Conservation (phyloP, 2,329 filamentous ascomycete species). For the Aspergillus terreus region DNA sequence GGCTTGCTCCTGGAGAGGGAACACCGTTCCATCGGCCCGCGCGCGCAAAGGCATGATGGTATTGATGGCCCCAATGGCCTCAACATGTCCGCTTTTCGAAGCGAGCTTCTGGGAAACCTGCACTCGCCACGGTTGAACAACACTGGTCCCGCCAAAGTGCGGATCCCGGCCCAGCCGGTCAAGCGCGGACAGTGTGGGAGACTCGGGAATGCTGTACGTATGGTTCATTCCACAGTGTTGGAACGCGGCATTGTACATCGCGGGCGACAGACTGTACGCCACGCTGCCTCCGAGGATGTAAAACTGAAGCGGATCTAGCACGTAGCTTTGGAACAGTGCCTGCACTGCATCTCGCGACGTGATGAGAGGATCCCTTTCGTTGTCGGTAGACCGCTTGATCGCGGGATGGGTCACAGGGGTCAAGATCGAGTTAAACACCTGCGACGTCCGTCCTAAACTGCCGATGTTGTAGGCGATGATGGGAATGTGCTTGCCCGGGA, state of each 20-base stretch:
- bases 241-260: conserved; percentile 43
- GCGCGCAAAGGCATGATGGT: conserved; percentile 43
- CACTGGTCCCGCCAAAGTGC: conserved; percentile 40
- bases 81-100: conserved; percentile 40
- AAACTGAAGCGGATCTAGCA: conserved; percentile 41
- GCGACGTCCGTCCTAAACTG: conserved; percentile 40
- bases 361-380: conserved; percentile 30
- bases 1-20: conserved; percentile 37
- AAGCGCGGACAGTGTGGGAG: conserved; percentile 33
- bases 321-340: conserved; percentile 39
- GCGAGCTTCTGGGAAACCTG: conserved; percentile 35
- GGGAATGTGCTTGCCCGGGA: conserved; percentile 28
- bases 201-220: conserved; percentile 36
- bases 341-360: conserved; percentile 36
- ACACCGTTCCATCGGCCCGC: conserved; percentile 32
- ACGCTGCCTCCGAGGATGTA: conserved; percentile 41
- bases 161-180: conserved; percentile 36
- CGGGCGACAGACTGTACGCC: conserved; percentile 40
- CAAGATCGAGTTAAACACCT: conserved; percentile 40
- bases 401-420: conserved; percentile 41
- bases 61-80: conserved; percentile 44
- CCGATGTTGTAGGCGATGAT: conserved; percentile 42
- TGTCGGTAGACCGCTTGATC: conserved; percentile 22
- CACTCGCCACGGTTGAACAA: conserved; percentile 44
- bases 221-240: conserved; percentile 38